phyloP scores from a whole-genome alignment of 2,329 filamentous ascomycete species.

The Paradendryphiella salina region DNA sequence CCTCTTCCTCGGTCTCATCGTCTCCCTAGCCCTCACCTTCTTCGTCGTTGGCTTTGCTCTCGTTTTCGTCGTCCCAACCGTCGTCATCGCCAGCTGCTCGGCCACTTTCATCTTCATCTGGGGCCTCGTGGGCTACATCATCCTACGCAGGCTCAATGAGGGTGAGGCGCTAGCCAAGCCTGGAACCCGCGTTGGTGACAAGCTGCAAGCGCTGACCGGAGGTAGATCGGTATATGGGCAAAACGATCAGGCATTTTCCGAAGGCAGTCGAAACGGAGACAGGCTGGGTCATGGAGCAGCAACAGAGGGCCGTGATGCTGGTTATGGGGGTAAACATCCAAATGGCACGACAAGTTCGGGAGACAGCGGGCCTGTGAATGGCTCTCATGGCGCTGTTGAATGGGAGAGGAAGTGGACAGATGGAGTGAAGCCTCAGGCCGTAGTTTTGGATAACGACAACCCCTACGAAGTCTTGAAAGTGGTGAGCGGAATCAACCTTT shows the following conservation, averaged over 20 bases:
- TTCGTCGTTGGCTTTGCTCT: slow-evolving; percentile 70
- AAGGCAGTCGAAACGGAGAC: slow-evolving; percentile 1
- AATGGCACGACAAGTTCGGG: background rate
- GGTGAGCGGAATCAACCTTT: background rate
- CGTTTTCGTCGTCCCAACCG: slow-evolving; percentile 67
- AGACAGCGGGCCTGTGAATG: slow-evolving; percentile 8
- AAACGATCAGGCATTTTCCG: slow-evolving; percentile 2
- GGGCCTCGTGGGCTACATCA: slow-evolving; percentile 62
- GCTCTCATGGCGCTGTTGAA: slow-evolving; percentile 3
- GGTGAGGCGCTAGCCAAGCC: slow-evolving; percentile 26
- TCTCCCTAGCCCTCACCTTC: slow-evolving; percentile 63
- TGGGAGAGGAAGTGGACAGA: slow-evolving; percentile 23
- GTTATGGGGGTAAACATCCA: slow-evolving; percentile 2
- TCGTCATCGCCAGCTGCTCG: slow-evolving; percentile 66
- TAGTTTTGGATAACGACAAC: slow-evolving; percentile 9
- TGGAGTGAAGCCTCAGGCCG: slow-evolving; percentile 8
- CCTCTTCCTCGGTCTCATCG: slow-evolving; percentile 56
- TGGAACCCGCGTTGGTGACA: slow-evolving; percentile 25
- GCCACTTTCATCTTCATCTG: slow-evolving; percentile 65
- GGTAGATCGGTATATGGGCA: slow-evolving; percentile 23
- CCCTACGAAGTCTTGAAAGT: slow-evolving; percentile 14
- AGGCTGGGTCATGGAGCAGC: background rate
- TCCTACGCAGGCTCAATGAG: slow-evolving; percentile 41
- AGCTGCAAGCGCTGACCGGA: slow-evolving; percentile 23
- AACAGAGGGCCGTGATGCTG: background rate